Evolutionary conservation across 371 early-diverging fungal genomes (phyloP), one percentile per base, ranked within the genome.

Genomic region (Syncephalastrum racemosum): DNA sequence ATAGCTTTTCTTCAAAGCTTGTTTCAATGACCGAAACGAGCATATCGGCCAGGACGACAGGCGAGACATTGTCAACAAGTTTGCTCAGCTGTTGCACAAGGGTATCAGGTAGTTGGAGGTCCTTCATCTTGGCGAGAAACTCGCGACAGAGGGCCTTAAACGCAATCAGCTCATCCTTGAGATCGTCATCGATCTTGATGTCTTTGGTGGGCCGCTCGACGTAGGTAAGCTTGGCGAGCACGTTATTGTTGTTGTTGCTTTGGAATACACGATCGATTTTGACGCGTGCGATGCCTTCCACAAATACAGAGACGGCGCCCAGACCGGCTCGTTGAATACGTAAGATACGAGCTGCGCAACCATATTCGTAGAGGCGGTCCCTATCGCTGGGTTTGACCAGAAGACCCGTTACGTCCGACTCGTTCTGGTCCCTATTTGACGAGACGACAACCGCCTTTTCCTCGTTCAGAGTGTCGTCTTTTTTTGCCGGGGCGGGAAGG

Each of bases 1-100:
- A 49, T 10, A 89, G 64, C 57, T 85, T 85, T 53, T 93, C 93
- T 36, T 88, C 89, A 47, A 80, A 69, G 1, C 82, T 73, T 2
- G 84, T 71, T 42, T 91, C 90, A 53, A 91, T 82, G 59, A 88
- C 81, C 46, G 81, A 80, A 25, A 86, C 83, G 16, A 93, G 70
- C 45, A 91, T 58, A 63, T 93, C 90, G 0, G 89, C 89, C 31
- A 93, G 68, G 23, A 75, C 73, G 0, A 84, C 80, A 3, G 84
- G 77, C 7, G 83, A 66, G 3, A 79, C 71, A n/a, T 77, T 81
- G 31, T 86, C 80, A 3, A 90, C 71, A 46, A 88, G 77, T 49
- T 85, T 81, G 12, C 75, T 56, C 18, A 91, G 72, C 54, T 89
- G 90, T 1, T 72, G 67, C 6, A 89, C 54, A 7, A 89, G 76